These are phyloP conservation scores for Inonotus obliquus DNA, from an alignment of 1,284 basidiomycete genomes.

Conservation along the genomic window DNA sequence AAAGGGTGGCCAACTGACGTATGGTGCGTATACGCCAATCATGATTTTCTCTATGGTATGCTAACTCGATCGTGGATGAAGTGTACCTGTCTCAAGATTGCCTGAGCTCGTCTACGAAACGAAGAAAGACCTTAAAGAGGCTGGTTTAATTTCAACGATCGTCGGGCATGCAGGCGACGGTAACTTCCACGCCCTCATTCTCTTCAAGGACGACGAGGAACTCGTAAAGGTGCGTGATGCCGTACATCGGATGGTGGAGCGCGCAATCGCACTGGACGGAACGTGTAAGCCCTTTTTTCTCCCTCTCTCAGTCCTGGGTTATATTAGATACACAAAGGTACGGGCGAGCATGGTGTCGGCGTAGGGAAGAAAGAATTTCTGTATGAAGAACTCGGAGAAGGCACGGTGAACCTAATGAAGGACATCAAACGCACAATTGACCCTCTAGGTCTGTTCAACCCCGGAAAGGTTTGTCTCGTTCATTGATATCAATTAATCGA, in stretches of 20 bases:
- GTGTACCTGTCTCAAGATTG: conserved; percentile 78
- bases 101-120: conserved; percentile 75
- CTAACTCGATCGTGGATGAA: conserved; percentile 23
- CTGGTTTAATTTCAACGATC: conserved; percentile 60
- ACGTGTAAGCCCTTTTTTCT: conserved; percentile 41
- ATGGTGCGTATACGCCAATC: conserved; percentile 44
- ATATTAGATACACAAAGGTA: conserved; percentile 38
- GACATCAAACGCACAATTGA: conserved; percentile 75
- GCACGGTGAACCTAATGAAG: conserved; percentile 84
- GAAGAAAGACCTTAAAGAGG: conserved; percentile 60
- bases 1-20: conserved; percentile 83
- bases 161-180: conserved; percentile 81
- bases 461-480: conserved; percentile 63
- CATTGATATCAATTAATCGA: background rate
- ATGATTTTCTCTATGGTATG: background rate
- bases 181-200: conserved; percentile 52
- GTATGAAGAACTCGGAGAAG: conserved; percentile 72
- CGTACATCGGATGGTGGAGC: conserved; percentile 64
- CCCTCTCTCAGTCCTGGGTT: background rate
- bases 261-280: conserved; percentile 72
- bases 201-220: conserved; percentile 64
- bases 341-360: conserved; percentile 87
- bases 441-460: conserved; percentile 77
- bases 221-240: conserved; percentile 43
- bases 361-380: conserved; percentile 79